Evolutionary conservation across 2,329 filamentous ascomycete species (phyloP), one percentile per base, ranked within the genome.

Genomic region (Monosporascus sp.): DNA sequence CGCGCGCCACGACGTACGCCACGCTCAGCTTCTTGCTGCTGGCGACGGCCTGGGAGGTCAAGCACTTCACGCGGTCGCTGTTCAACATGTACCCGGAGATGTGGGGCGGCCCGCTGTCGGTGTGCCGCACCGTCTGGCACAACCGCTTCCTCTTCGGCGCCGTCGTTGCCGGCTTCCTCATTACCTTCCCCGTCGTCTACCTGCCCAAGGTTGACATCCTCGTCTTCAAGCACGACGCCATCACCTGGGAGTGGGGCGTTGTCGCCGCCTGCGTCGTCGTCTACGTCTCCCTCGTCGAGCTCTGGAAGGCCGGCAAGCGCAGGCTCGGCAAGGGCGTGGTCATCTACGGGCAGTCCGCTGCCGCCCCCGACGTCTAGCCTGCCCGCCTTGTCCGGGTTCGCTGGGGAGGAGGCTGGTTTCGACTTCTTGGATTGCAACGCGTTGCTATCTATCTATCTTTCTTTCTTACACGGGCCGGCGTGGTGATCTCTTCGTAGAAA

Each of bases 161-260:
- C 3, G 81, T 86, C 4, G 68, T 81, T n/a, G 77, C 76, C 2
- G 84, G 84, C 2, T 84, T 85, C 59, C 58, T 81, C 7, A 74
- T 79, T 57, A 82, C 80, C 0, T 85, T 86, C 55, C 83, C 84
- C 0, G 77, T 85, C 26, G 73, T 87, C 24, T 90, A 90, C 64
- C 80, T 90, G 38, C 87, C 87, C 0, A 77, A 80, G 24, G 75
- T 90, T 59, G 88, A 88, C 65, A 76, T 74, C 1, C 70, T 73
- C 3, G 86, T 90, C 2, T 90, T 90, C 72, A 86, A 88, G 69
- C 87, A 90, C 65, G 76, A 76, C 44, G 82, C 79, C 1, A 85
- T 90, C 52, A 77, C 73, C 2, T 89, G 86, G 85, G 86, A 90
- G 64, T 91, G 86, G 87, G 85, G 79, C 1, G 75, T 90, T 2